Conservation (phyloP, 495 filamentous ascomycete genomes). For the Pyronema domesticum region DNA sequence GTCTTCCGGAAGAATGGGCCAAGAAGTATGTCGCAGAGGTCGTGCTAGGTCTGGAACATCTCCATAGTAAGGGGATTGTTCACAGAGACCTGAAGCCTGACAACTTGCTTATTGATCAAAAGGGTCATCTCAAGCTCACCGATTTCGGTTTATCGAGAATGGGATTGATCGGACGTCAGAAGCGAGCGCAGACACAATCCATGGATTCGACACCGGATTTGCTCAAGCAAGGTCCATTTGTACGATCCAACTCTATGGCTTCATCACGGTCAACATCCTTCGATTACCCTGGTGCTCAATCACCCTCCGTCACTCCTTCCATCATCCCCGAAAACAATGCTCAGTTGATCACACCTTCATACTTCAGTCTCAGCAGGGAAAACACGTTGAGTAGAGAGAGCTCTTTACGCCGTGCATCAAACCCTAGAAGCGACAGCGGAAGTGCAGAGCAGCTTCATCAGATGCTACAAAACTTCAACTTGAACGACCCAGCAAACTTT, state of each 20-base stretch:
- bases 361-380: conserved; percentile 66
- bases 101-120: conserved; percentile 92
- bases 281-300: conserved; percentile 65
- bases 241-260: conserved; percentile 61
- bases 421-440: conserved; percentile 77
- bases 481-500: conserved; percentile 39
- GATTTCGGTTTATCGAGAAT: conserved; percentile 96
- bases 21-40: conserved; percentile 95
- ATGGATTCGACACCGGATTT: conserved; percentile 75
- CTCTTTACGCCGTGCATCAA: conserved; percentile 57
- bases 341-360: conserved; percentile 66
- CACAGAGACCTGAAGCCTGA: conserved; percentile 95
- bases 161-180: conserved; percentile 91
- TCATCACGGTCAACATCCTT: conserved; percentile 95
- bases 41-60: conserved; percentile 82
- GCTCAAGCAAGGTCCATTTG: conserved; percentile 81
- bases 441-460: conserved; percentile 69
- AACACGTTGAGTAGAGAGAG: conserved; percentile 47
- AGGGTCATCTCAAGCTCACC: conserved; percentile 88
- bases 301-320: conserved; percentile 44
- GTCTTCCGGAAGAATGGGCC: conserved; percentile 87
- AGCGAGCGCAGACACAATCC: conserved; percentile 59
- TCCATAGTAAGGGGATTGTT: conserved; percentile 84
- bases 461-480: conserved; percentile 68
- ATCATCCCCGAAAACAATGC: conserved; percentile 61